Base-by-base conservation (phyloP, 192 early-diverging fungal genomes). In the Umbelopsis vinacea region DNA sequence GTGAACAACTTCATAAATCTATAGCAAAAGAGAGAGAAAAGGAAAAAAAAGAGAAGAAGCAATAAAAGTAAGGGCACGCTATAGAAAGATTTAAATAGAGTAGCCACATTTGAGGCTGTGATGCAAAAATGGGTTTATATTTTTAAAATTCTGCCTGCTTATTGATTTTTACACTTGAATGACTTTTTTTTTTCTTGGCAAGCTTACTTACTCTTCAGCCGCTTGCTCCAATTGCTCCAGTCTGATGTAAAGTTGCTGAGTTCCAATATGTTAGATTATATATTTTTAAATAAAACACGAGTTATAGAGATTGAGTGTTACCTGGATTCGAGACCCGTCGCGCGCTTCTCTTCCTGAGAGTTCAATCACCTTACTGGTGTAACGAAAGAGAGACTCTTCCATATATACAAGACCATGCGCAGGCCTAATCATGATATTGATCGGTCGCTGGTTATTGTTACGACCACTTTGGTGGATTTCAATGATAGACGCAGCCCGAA, bases 351-450 rank as follows among this genome's bases (percentile, higher is more conserved):
- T 53, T 17, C 75, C 79, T 21, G 75, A 53, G 8, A 80, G 43
- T 35, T 80, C 79, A 17, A 76, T 53, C 12, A 80, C 63, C 43
- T 74, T 76, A 46, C 75, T 72, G 38, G 75, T 75, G 67, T 74
- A 76, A 11, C 67, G 24, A 21, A 80, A 67, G 7, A 80, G 50
- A 6, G 72, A 70, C 52, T 76, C 79, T 23, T 73, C 68, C 71
- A 80, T 73, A 46, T 80, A 80, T 8, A 76, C 52, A 67, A 74
- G 72, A 0, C 52, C 55, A 23, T 69, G 52, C 12, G 66, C 35
- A 26, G 79, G 70, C 46, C 66, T 68, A 11, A 67, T 46, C 79
- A 79, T 79, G 47, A 76, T 74, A 68, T 79, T 79, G 23, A 63
- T 70, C 35, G 54, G 29, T 15, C 57, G 52, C 66, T 52, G 55